phyloP scores from a whole-genome alignment of 1,284 basidiomycete species.

The Trichosporon asahii region DNA sequence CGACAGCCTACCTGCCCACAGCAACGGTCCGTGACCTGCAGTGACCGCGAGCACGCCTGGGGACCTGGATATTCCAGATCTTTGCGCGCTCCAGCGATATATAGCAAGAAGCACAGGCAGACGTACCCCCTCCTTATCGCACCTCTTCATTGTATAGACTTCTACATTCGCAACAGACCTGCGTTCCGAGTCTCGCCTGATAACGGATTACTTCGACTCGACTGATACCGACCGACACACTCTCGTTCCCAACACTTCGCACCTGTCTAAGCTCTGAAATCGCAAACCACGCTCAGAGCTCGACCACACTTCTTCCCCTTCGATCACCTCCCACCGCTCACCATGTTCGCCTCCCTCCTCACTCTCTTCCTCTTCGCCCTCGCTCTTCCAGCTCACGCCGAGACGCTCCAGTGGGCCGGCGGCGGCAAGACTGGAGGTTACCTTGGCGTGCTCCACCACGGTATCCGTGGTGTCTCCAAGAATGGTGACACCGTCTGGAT shows the following conservation, averaged over 20 bases:
- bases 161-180: not conserved
- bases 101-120: not conserved
- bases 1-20: too few species aligned
- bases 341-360: not conserved
- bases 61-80: too few species aligned
- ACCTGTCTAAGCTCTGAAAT: too few species aligned
- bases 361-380: not conserved
- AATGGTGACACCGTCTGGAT: slow-evolving; percentile 1
- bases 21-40: too few species aligned
- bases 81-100: too few species aligned
- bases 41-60: too few species aligned
- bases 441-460: not conserved
- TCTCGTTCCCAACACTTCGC: not conserved
- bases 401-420: slow-evolving; percentile 1
- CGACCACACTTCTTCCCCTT: not conserved
- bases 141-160: not conserved
- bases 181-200: not conserved
- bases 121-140: not conserved
- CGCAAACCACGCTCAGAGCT: not conserved
- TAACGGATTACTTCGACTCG: not conserved
- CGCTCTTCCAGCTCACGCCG: not conserved
- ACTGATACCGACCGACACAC: not conserved
- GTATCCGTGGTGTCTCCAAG: not conserved
- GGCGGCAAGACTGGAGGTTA: not conserved
- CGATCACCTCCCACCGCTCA: not conserved